Conservation (phyloP, 306 rosid genomes). For the Heteromeles arbutifolia region DNA sequence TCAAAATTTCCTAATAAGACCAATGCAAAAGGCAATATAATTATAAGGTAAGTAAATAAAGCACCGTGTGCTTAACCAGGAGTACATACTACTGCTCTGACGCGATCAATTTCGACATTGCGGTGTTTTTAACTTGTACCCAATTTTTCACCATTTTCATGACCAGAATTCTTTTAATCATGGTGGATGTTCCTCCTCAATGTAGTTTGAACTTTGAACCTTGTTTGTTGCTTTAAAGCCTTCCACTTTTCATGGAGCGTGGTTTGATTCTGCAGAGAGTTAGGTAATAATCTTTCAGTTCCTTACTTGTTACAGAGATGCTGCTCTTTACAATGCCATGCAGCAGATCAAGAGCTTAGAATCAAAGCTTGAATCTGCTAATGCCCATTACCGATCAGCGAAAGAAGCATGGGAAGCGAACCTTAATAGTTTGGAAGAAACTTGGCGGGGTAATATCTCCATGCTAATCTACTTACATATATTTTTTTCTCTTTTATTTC, state of each 20-base stretch:
- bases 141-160: background rate
- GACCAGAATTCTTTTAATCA: background rate
- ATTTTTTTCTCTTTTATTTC: constrained; percentile 4
- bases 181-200: background rate
- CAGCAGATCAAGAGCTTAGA: constrained; percentile 70
- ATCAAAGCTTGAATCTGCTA: constrained; percentile 57
- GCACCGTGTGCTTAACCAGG: background rate
- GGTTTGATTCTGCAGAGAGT: background rate
- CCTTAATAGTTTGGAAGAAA: constrained; percentile 87
- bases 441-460: constrained; percentile 68
- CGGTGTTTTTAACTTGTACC: background rate
- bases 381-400: constrained; percentile 57
- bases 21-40: background rate
- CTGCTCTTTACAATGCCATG: constrained; percentile 47
- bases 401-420: constrained; percentile 84
- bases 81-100: background rate
- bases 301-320: constrained; percentile 52
- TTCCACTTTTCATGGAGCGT: background rate
- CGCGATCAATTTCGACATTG: background rate
- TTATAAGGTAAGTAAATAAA: background rate
- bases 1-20: background rate
- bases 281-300: constrained; percentile 15
- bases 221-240: background rate
- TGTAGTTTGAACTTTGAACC: background rate
- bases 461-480: constrained; percentile 16